Base-by-base conservation (phyloP, 352 stramenopile species). In the Saprolegnia diclina region DNA sequence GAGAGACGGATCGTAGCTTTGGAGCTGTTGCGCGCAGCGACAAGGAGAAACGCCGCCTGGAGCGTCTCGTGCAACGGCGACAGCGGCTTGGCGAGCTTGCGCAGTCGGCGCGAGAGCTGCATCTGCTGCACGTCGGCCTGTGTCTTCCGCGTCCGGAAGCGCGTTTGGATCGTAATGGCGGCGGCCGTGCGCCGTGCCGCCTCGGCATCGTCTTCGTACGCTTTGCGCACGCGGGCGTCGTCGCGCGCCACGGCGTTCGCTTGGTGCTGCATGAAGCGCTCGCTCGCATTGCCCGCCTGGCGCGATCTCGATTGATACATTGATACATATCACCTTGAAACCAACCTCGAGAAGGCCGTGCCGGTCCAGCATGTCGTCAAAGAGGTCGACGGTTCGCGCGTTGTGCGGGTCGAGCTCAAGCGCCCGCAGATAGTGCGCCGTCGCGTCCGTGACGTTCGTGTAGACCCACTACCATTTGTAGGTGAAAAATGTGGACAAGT, bases 361-460 rank as follows among this genome's bases (percentile, higher is more conserved):
- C 7, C 80, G 77, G 26, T 82, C 74, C 5, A 95, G 68, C 83
- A 92, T 87, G 18, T 82, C 81, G 57, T 95, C 84, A 56, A 95
- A 92, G 7, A 91, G 74, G 40, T 87, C 76, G 76, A 92, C 82
- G 1, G 74, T 73, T 1, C 76, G 79, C 61, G 80, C 74, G 26
- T 86, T 87, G 66, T 88, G 79, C 14, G 83, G 83, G 38, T 91
- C 75, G 0, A 83, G 72, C 0, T 82, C 78, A n/a, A 92, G 73
- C 0, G 87, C 85, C 0, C 75, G 74, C 32, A 95, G 48, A 65
- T 92, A 95, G 71, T 89, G 84, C 55, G 68, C 72, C 14, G 74
- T 78, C 4, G 83, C 80, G 18, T 83, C 74, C 4, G 87, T 78
- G 46, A 88, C 87, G 57, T 87, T 77, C 3, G 77, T 74, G 64